Evolutionary conservation across 345 rosid genomes (phyloP), one percentile per base, ranked within the genome.

Genomic region (Brassica carinata): DNA sequence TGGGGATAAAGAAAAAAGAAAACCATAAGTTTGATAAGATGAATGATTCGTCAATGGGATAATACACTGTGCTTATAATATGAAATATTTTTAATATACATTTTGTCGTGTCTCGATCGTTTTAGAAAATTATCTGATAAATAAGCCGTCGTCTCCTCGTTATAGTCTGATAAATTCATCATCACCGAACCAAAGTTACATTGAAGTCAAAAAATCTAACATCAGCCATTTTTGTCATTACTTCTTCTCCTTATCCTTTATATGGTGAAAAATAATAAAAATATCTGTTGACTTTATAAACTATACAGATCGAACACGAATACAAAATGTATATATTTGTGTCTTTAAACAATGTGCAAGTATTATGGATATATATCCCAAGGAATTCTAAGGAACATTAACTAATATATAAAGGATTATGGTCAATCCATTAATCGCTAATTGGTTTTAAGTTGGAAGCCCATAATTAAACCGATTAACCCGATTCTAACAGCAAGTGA

Each of bases 51-150:
- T 64, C 30, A 29, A 51, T 18, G 38, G 71, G 72, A 81, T 81
- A 81, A 59, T 70, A 19, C 53, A 75, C 13, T 19, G 76, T 81
- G 72, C 83, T 75, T 81, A 81, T 81, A 75, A 40, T 51, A 81
- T 63, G 83, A 33, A 30, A 57, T 10, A 30, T 31, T 36, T 59
- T 8, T 5, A 43, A 7, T 33, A 27, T 15, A 59, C 11, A 67
- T 73, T n/a, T 73, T 67, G 64, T 79, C 74, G 53, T 73, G 30
- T 67, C 69, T 73, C 14, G 64, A 19, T 23, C 64, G 23, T 59
- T 67, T 73, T 30, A 67, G 10, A 45, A 79, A 43, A 55, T 15
- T 19, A 79, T 23, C 64, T 67, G 69, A 67, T 67, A 29, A 40
- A 18, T 17, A 40, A 66, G 31, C 8, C 40, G 40, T 19, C 67